phyloP scores from a whole-genome alignment of 2,329 filamentous ascomycete species.

The Fusarium nygamai region DNA sequence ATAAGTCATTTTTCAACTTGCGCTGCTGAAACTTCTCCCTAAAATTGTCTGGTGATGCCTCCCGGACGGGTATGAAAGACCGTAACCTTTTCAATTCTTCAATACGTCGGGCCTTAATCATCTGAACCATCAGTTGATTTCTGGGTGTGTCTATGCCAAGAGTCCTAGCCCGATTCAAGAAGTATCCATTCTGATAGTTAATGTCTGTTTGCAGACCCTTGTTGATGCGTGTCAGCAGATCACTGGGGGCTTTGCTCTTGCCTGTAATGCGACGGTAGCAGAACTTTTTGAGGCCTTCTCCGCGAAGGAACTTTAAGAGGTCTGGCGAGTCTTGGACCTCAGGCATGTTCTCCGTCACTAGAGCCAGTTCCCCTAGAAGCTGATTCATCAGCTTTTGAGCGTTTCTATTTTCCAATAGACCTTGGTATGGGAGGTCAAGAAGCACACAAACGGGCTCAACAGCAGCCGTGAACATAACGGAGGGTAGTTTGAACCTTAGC shows the following conservation, averaged over 20 bases:
- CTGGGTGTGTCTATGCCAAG: constrained; percentile 76
- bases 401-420: constrained; percentile 73
- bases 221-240: constrained; percentile 74
- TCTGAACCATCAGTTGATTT: constrained; percentile 76
- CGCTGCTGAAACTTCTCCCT: constrained; percentile 1
- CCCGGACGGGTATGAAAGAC: constrained; percentile 48
- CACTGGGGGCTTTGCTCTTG: constrained; percentile 64
- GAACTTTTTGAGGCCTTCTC: constrained; percentile 68
- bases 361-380: constrained; percentile 77
- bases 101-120: constrained; percentile 76
- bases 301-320: constrained; percentile 65
- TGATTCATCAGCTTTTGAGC: constrained; percentile 74
- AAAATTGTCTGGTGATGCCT: constrained; percentile 46
- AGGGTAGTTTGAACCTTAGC: constrained; percentile 79
- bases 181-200: constrained; percentile 88
- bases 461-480: constrained; percentile 77
- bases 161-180: constrained; percentile 76
- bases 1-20: neutral
- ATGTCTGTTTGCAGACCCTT: constrained; percentile 76
- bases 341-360: constrained; percentile 77
- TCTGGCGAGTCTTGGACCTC: constrained; percentile 74
- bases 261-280: constrained; percentile 54
- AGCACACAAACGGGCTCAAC: constrained; percentile 85
- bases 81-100: constrained; percentile 47
- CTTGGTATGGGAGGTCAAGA: constrained; percentile 78